Evolutionary conservation across 495 filamentous ascomycete species (phyloP), one percentile per base, ranked within the genome.

Genomic region (Neurospora terricola): DNA sequence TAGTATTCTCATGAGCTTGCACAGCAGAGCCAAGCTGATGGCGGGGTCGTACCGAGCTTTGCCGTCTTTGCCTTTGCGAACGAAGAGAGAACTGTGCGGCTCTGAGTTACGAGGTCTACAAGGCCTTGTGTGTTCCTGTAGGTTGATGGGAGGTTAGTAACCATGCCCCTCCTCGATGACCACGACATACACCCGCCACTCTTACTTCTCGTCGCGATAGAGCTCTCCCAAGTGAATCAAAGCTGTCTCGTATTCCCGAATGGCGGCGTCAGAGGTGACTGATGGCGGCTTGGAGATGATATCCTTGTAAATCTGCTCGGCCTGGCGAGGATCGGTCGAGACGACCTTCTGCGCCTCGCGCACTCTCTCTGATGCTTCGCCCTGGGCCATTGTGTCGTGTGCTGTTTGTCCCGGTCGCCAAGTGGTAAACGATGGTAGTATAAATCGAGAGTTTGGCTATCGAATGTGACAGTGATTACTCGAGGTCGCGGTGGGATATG

Each of bases 1-100:
- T 36, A 75, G 69, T 66, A 38, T 30, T n/a, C 54, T 69, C 14
- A 21, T 36, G 0, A 34, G 27, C 36, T 59, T 34, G 21, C 27
- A 72, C 14, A 30, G 38, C 69, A 6, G 36, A 38, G 38, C 37
- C 27, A 36, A 42, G 39, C 42, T 37, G 27, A 36, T 34, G 54
- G 27, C 27, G 54, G 54, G 54, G 27, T 34, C 27, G 78, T 90
- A 98, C 96, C 94, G 72, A 99, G 86, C 84, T 99, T 99, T 48
- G 96, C 93, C 27, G 96, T 98, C 90, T 99, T 99, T 75, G 96
- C 96, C 85, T 98, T 97, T 73, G 96, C 95, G 80, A 98, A 98
- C 75, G 92, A 94, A 69, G 94, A 97, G 73, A 99, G 89, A 34
- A 93, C 91, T 76, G 93, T 92, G 76, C 95, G 89, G 81, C 94